These are phyloP conservation scores for Phytophthora pinifolia DNA, from an alignment of 352 stramenopile genomes.

Conservation along the genomic window DNA sequence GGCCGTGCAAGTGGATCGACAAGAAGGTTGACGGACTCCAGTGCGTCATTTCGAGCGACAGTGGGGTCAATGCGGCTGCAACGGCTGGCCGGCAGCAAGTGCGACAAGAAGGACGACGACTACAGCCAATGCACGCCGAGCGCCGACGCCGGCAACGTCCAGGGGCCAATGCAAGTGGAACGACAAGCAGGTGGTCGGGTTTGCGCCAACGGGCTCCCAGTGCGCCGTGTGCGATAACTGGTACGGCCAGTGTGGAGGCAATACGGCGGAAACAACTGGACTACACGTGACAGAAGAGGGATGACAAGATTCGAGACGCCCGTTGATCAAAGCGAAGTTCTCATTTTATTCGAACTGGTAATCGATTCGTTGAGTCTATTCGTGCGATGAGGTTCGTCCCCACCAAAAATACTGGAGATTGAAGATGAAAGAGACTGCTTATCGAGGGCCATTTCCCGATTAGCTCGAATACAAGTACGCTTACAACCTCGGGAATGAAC, in stretches of 20 bases:
- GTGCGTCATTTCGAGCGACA: conserved; percentile 16
- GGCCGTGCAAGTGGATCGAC: conserved; percentile 22
- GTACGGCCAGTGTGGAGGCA: conserved; percentile 31
- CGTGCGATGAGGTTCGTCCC: conserved; percentile 11
- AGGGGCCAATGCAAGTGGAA: conserved; percentile 31
- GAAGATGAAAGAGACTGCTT: not conserved
- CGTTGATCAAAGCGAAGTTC: not conserved
- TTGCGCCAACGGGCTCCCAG: conserved; percentile 21
- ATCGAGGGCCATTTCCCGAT: not conserved
- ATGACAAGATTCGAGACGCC: too few species aligned
- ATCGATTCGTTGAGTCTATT: not conserved
- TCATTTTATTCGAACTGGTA: not conserved
- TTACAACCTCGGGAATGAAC: conserved; percentile 1
- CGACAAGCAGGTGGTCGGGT: conserved; percentile 13
- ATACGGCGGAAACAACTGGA: conserved; percentile 22
- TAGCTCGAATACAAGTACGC: conserved; percentile 4
- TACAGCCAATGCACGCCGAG: conserved; percentile 20
- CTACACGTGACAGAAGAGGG: conserved; percentile 23
- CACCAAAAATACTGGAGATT: conserved; percentile 15
- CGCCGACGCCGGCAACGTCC: conserved; percentile 6
- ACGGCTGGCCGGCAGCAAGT: conserved; percentile 20
- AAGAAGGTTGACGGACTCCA: conserved; percentile 12
- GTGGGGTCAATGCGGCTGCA: conserved; percentile 29
- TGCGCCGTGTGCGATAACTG: conserved; percentile 30
- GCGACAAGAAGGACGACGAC: conserved; percentile 2